Conservation (phyloP, 169 alveolate species). For the Eimeria sp. region DNA sequence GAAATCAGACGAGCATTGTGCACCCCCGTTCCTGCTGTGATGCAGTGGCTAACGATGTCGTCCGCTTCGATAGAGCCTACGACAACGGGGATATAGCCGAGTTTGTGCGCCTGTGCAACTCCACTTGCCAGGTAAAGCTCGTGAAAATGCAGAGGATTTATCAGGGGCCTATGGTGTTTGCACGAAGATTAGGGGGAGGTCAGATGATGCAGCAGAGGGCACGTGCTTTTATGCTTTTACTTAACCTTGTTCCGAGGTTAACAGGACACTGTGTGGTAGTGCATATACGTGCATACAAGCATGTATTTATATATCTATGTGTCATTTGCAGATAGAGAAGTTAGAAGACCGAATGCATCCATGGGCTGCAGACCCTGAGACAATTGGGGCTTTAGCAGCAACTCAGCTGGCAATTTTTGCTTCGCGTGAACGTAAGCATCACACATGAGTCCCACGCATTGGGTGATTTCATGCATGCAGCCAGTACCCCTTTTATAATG, state of each 20-base stretch:
- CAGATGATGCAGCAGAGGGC: not conserved
- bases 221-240: not conserved
- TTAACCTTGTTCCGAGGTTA: not conserved
- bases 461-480: no score
- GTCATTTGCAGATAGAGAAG: slow-evolving; percentile 89
- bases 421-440: slow-evolving; percentile 84
- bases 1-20: slow-evolving; percentile 5
- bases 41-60: slow-evolving; percentile 89
- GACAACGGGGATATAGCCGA: slow-evolving; percentile 92
- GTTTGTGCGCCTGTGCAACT: slow-evolving; percentile 89
- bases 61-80: slow-evolving; percentile 92
- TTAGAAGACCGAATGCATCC: slow-evolving; percentile 95
- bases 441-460: no score
- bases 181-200: no score
- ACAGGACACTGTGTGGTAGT: not conserved
- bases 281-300: not conserved
- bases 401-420: slow-evolving; percentile 97
- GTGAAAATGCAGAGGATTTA: no score
- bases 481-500: no score
- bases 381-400: slow-evolving; percentile 98
- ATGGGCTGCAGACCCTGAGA: slow-evolving; percentile 97
- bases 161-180: no score
- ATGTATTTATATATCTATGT: not conserved
- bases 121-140: slow-evolving; percentile 87
- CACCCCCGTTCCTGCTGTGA: not conserved